Evolutionary conservation across 202 grass and related monocot species (phyloP).

Genomic region (Eragrostis tef): DNA sequence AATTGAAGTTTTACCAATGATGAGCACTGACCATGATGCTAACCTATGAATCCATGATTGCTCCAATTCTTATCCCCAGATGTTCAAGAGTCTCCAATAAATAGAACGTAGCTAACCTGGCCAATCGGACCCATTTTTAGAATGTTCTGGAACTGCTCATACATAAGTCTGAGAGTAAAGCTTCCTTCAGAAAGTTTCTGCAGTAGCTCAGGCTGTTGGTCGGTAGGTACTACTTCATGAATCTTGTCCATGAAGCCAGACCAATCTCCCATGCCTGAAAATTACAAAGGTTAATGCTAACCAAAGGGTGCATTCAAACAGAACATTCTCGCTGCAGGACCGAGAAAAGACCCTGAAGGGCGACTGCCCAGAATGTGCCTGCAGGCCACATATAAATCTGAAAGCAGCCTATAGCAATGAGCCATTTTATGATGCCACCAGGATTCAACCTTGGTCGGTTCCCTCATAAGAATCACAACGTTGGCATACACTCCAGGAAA

Average conservation of each 20-base stretch:
- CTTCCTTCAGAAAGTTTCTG: conserved; percentile 89
- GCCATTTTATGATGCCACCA: too few relatives aligned
- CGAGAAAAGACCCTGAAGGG: too few relatives aligned
- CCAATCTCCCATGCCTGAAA: conserved; percentile 83
- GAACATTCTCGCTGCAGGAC: too few relatives aligned
- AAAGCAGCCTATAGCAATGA: too few relatives aligned
- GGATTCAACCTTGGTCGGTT: too few relatives aligned
- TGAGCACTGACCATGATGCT: neutral
- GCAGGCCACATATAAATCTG: too few relatives aligned
- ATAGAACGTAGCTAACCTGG: conserved; percentile 59
- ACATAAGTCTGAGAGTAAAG: conserved; percentile 92
- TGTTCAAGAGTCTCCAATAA: conserved; percentile 25
- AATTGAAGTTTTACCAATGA: neutral
- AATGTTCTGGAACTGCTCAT: conserved; percentile 87
- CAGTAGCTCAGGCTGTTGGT: conserved; percentile 90
- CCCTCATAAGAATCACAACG: too few relatives aligned
- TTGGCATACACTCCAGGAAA: neutral
- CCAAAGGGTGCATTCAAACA: neutral
- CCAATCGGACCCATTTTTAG: conserved; percentile 91
- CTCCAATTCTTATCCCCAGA: conserved; percentile 17
- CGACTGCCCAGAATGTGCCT: too few relatives aligned
- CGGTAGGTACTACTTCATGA: conserved; percentile 80
- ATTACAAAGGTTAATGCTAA: conserved; percentile 27
- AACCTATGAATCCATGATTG: neutral
- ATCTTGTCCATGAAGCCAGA: conserved; percentile 93